Evolutionary conservation across 2,329 filamentous ascomycete species (phyloP).

Genomic region (Fusarium floridanum): DNA sequence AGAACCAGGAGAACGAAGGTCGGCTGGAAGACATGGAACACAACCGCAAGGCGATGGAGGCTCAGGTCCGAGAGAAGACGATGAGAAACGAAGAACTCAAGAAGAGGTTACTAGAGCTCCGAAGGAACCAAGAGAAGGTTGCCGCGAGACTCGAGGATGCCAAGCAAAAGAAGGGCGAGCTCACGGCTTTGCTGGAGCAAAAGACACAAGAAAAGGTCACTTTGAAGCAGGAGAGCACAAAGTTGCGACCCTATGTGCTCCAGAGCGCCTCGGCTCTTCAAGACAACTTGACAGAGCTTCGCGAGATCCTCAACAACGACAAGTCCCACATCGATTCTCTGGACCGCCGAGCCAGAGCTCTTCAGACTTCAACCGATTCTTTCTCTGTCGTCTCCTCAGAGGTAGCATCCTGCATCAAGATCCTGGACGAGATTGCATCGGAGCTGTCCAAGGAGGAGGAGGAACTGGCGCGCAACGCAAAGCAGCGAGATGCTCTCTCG

Average conservation of each 20-base stretch:
- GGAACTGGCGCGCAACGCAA: constrained; percentile 81
- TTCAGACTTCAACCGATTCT: constrained; percentile 92
- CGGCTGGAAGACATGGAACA: constrained; percentile 84
- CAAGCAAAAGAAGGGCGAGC: constrained; percentile 81
- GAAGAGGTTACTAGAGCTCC: constrained; percentile 81
- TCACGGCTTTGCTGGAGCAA: constrained; percentile 79
- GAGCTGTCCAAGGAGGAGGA: constrained; percentile 94
- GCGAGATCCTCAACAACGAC: constrained; percentile 80
- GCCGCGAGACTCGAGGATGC: constrained; percentile 85
- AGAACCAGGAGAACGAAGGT: constrained; percentile 89
- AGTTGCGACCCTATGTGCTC: constrained; percentile 90
- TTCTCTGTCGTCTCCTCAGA: constrained; percentile 88
- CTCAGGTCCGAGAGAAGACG: constrained; percentile 85
- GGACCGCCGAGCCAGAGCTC: constrained; percentile 86
- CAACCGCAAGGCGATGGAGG: constrained; percentile 84
- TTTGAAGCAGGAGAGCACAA: constrained; percentile 86
- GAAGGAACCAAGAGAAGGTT: constrained; percentile 85
- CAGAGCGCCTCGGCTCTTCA: constrained; percentile 90
- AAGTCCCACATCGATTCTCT: constrained; percentile 88
- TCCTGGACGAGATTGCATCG: constrained; percentile 87
- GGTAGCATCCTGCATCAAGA: constrained; percentile 87
- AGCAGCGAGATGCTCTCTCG: constrained; percentile 87
- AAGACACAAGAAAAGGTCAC: constrained; percentile 77
- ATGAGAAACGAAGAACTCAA: constrained; percentile 90
- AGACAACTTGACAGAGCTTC: constrained; percentile 83